These are phyloP conservation scores for Dendrobium huoshanense DNA, from an alignment of 106 monocot genomes.

Conservation along the genomic window DNA sequence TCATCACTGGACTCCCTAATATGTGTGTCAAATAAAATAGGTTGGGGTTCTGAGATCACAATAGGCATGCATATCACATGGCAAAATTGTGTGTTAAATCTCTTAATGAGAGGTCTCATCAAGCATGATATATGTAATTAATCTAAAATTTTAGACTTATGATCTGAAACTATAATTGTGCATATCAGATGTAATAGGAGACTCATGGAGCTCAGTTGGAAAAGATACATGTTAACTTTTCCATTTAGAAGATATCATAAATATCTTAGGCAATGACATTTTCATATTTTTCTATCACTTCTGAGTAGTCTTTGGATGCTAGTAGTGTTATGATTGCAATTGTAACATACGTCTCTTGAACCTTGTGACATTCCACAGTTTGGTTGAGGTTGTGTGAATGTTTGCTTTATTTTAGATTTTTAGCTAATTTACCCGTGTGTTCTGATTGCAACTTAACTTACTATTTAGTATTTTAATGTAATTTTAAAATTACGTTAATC, in stretches of 20 bases:
- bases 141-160: too few relatives aligned
- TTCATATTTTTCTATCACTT: background rate
- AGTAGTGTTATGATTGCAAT: background rate
- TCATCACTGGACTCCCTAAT: too few relatives aligned
- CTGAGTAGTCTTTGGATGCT: background rate
- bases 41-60: too few relatives aligned
- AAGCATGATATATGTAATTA: too few relatives aligned
- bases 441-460: background rate
- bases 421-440: background rate
- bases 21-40: too few relatives aligned
- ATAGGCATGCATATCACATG: too few relatives aligned
- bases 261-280: background rate
- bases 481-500: background rate
- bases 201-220: too few relatives aligned
- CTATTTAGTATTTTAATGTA: background rate
- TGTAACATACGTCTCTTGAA: background rate
- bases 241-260: background rate
- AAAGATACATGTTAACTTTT: too few relatives aligned
- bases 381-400: background rate
- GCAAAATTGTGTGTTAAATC: too few relatives aligned
- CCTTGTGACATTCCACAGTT: background rate
- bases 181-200: too few relatives aligned
- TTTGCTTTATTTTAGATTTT: background rate
- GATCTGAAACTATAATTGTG: too few relatives aligned
- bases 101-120: too few relatives aligned